Conservation (phyloP, 805 yeast genomes). For the Metschnikowia shivogae region DNA sequence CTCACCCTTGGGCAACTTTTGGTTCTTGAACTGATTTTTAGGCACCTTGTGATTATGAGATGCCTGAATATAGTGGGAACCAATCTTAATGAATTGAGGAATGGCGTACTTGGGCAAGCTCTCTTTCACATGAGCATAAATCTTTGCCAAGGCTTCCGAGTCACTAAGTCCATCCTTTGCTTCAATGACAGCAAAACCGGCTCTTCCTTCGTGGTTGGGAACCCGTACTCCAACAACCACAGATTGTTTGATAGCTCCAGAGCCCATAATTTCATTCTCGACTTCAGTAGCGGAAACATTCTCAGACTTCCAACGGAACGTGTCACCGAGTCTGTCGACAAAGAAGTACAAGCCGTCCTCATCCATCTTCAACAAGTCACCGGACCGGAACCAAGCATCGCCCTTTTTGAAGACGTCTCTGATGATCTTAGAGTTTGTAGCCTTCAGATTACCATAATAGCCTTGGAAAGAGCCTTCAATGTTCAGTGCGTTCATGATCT, state of each 20-base stretch:
- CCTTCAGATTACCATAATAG: constrained; percentile 73
- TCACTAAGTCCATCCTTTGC: constrained; percentile 34
- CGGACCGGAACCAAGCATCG: constrained; percentile 88
- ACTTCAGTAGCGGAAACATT: constrained; percentile 93
- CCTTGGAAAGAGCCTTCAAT: constrained; percentile 85
- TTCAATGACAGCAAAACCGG: constrained; percentile 82
- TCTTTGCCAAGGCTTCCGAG: constrained; percentile 23
- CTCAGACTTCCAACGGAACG: constrained; percentile 95
- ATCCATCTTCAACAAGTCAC: constrained; percentile 75
- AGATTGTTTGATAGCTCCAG: constrained; percentile 51
- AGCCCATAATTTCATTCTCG: constrained; percentile 63
- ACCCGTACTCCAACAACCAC: constrained; percentile 87
- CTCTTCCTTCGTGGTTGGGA: constrained; percentile 89
- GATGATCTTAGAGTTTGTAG: constrained; percentile 72
- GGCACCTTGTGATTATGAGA: constrained; percentile 82
- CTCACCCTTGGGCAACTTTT: constrained; percentile 64
- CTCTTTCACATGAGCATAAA: constrained; percentile 25
- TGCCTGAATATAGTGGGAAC: constrained; percentile 48
- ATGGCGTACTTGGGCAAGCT: constrained; percentile 79
- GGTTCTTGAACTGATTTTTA: constrained; percentile 64
- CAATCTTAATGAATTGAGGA: constrained; percentile 77
- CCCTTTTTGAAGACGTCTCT: constrained; percentile 75
- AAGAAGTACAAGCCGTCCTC: constrained; percentile 68
- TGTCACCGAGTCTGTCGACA: constrained; percentile 91
- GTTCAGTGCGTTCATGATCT: constrained; percentile 57